Evolutionary conservation across 805 yeast genomes (phyloP).

Genomic region (Myxozyma lipomycoides): DNA sequence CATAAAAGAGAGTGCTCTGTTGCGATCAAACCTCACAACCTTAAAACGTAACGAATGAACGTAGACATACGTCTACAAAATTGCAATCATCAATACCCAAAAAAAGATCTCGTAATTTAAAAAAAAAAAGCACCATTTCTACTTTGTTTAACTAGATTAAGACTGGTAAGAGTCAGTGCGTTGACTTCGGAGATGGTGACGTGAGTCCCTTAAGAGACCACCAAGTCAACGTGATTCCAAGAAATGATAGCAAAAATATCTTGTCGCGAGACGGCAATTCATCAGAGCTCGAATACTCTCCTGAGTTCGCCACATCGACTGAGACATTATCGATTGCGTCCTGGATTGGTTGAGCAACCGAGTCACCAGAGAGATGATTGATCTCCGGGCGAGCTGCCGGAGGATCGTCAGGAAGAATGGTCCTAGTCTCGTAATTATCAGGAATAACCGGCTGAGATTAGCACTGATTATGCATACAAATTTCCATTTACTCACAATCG

Average conservation of each 20-base stretch:
- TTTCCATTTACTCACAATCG: conserved; percentile 27
- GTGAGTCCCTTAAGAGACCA: conserved; percentile 31
- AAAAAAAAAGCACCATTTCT: no score
- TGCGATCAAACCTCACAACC: no score
- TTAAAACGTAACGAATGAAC: no score
- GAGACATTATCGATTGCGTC: conserved; percentile 23
- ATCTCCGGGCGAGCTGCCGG: conserved; percentile 27
- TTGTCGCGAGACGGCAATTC: conserved; percentile 35
- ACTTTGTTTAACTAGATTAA: no score
- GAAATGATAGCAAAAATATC: conserved; percentile 34
- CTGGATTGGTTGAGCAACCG: conserved; percentile 34
- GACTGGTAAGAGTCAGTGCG: no score
- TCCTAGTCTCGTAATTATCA: conserved; percentile 12
- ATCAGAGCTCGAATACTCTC: conserved; percentile 8
- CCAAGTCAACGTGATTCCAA: conserved; percentile 38
- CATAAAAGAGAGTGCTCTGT: no score
- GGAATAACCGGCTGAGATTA: conserved; percentile 27
- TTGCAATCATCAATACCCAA: no score
- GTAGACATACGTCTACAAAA: no score
- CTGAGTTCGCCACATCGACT: conserved; percentile 19
- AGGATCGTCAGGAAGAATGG: conserved; percentile 27
- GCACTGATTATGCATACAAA: conserved; percentile 7
- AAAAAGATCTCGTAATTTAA: no score
- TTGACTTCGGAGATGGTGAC: no score
- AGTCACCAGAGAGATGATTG: conserved; percentile 26